phyloP scores from a whole-genome alignment of 2,329 filamentous ascomycete species.

The Lachnellula suecica region DNA sequence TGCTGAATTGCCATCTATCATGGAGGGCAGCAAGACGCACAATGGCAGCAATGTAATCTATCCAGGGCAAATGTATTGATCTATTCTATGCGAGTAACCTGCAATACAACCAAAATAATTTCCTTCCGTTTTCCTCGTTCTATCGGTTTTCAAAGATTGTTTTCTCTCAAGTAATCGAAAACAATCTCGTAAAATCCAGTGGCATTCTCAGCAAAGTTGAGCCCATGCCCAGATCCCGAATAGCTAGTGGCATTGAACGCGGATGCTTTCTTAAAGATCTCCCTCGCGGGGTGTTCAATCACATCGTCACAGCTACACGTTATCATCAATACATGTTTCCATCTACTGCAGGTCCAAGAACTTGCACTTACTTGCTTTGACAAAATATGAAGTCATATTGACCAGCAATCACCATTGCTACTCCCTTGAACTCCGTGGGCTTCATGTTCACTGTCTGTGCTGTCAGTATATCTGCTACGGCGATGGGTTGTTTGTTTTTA shows the following conservation, averaged over 20 bases:
- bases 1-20: too few species aligned
- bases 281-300: slow-evolving; percentile 2
- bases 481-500: background rate
- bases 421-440: background rate
- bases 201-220: slow-evolving; percentile 19
- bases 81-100: too few species aligned
- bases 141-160: background rate
- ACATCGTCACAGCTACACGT: slow-evolving; percentile 3
- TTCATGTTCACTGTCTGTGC: background rate
- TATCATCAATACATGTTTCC: background rate
- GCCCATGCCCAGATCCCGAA: slow-evolving; percentile 37
- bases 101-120: too few species aligned
- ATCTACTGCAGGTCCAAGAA: background rate
- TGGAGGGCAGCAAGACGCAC: too few species aligned
- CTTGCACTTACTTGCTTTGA: background rate
- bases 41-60: too few species aligned
- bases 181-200: slow-evolving; percentile 10
- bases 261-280: slow-evolving; percentile 7
- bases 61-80: too few species aligned
- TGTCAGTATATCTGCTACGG: background rate
- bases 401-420: background rate
- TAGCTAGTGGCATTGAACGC: slow-evolving; percentile 30
- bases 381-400: background rate
- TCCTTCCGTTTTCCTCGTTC: too few species aligned
- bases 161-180: background rate